These are phyloP conservation scores for Populus euphratica DNA, from an alignment of 345 rosid genomes.

Conservation along the genomic window DNA sequence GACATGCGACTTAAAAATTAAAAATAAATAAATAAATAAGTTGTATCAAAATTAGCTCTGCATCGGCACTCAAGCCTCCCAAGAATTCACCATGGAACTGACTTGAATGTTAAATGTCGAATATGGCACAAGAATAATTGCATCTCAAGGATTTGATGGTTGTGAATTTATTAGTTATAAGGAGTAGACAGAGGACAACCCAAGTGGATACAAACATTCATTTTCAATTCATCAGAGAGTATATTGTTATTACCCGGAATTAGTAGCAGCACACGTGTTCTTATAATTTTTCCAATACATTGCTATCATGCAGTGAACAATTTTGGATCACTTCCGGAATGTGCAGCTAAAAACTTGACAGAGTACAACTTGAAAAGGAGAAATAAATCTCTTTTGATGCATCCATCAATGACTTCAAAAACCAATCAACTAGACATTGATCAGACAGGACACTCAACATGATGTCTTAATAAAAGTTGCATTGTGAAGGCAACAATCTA, in stretches of 20 bases:
- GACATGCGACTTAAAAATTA: background rate
- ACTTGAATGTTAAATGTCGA: background rate
- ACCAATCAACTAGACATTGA: background rate
- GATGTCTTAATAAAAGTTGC: background rate
- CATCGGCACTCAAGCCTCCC: too few relatives aligned
- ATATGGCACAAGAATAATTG: background rate
- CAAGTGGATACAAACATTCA: background rate
- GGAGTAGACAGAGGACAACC: background rate
- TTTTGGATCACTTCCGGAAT: background rate
- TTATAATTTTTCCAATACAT: too few relatives aligned
- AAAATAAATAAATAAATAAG: too few relatives aligned
- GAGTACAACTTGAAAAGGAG: background rate
- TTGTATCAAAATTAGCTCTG: too few relatives aligned
- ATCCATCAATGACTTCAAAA: constrained; percentile 6
- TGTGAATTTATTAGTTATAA: background rate
- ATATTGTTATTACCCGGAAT: background rate
- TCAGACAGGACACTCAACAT: background rate
- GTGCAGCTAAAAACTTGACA: background rate
- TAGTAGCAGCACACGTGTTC: too few relatives aligned
- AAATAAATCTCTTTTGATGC: background rate
- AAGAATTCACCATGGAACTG: too few relatives aligned
- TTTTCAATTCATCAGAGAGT: background rate
- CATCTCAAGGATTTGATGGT: background rate
- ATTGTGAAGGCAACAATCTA: background rate
- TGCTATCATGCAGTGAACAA: too few relatives aligned